Evolutionary conservation across 805 yeast species (phyloP).

Genomic region (Cyberlindnera xylosilytica): DNA sequence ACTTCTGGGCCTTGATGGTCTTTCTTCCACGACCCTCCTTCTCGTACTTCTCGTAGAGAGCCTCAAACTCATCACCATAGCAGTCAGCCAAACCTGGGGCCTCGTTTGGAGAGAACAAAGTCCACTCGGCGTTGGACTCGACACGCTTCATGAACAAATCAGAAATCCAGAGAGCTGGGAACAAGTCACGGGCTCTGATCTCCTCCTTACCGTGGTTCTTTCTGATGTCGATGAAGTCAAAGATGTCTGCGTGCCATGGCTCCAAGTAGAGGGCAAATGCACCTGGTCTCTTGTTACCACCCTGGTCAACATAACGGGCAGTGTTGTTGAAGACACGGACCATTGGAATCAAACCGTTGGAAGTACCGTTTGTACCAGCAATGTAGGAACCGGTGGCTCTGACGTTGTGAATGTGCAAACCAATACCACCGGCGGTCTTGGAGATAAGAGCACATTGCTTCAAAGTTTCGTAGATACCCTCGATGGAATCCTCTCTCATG

Average conservation of each 20-base stretch:
- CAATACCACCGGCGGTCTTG: conserved; percentile 95
- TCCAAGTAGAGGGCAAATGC: conserved; percentile 93
- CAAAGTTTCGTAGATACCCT: conserved; percentile 88
- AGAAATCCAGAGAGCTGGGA: conserved; percentile 92
- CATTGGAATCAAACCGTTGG: conserved; percentile 94
- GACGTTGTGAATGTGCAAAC: conserved; percentile 83
- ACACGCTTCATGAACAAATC: conserved; percentile 94
- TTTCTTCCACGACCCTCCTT: conserved; percentile 59
- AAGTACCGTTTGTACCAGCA: conserved; percentile 89
- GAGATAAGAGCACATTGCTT: conserved; percentile 88
- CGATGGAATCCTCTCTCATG: conserved; percentile 92
- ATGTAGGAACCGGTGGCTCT: conserved; percentile 88
- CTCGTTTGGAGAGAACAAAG: conserved; percentile 83
- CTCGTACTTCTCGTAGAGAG: conserved; percentile 71
- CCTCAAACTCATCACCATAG: conserved; percentile 81
- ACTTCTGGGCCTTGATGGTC: conserved; percentile 81
- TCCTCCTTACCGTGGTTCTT: conserved; percentile 97
- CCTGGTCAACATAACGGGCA: conserved; percentile 97
- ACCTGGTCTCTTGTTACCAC: conserved; percentile 97
- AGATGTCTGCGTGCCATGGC: conserved; percentile 96
- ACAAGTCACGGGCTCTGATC: conserved; percentile 87
- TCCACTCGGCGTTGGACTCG: conserved; percentile 76
- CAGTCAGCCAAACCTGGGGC: conserved; percentile 84
- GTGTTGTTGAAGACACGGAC: conserved; percentile 92
- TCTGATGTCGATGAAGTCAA: conserved; percentile 81